These are phyloP conservation scores for Vitis hybrid DNA, from an alignment of 177 flowering plant genomes.

Conservation along the genomic window DNA sequence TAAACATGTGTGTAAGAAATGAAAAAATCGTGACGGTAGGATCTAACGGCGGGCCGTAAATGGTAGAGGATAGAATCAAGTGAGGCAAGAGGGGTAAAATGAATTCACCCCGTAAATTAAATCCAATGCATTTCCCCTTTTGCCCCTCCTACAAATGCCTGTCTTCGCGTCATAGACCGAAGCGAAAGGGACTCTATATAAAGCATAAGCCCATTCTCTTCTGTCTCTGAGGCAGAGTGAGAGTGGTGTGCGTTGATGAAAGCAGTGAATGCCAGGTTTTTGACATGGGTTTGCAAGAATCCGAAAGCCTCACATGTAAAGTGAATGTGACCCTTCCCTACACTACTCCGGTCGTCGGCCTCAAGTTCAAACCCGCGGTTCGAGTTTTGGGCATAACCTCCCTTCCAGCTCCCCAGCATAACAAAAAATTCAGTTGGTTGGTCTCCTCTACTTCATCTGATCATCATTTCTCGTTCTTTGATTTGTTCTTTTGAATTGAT, in stretches of 20 bases:
- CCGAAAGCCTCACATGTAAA: constrained; percentile 1
- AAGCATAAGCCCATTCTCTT: neutral
- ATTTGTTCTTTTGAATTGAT: no score
- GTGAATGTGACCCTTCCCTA: constrained; percentile 9
- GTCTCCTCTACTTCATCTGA: neutral
- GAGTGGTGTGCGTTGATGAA: no score
- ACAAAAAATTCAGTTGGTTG: constrained; percentile 22
- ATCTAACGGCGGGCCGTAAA: no score
- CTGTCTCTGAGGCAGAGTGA: neutral
- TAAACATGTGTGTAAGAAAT: no score
- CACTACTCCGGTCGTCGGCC: constrained; percentile 23
- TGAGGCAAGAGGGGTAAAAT: no score
- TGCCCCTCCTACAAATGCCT: no score
- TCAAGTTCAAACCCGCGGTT: constrained; percentile 14
- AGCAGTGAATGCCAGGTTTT: neutral
- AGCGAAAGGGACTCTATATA: no score
- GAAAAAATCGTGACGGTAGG: no score
- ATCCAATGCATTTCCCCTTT: no score
- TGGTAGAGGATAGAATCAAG: no score
- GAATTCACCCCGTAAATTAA: no score
- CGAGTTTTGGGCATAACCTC: neutral
- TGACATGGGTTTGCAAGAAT: constrained; percentile 8
- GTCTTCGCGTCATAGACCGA: no score
- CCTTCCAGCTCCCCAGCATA: neutral
- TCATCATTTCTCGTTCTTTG: neutral